A percentile compares a stretch with the other conserved stretches of the same genome.
These are phyloP conservation scores for Apiospora aurea DNA, from an alignment of 2,329 filamentous ascomycete genomes.

Conservation along the genomic window DNA sequence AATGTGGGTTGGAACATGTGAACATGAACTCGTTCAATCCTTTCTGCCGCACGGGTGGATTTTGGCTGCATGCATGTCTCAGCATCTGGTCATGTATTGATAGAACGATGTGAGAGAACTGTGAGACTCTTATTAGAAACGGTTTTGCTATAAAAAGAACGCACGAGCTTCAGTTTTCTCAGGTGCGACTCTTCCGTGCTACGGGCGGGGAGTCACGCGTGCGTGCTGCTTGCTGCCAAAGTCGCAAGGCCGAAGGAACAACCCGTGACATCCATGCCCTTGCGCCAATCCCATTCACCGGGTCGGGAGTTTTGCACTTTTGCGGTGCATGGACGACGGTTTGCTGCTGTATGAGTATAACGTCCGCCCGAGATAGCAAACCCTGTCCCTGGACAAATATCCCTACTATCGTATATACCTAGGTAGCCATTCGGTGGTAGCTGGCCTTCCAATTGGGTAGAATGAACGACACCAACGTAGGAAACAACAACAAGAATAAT, in stretches of 20 bases:
- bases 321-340: not conserved
- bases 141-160: not conserved
- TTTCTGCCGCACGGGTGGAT: not conserved
- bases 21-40: not conserved
- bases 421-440: not conserved
- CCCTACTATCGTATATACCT: not conserved
- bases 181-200: not conserved
- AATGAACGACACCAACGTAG: not conserved
- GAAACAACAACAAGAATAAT: not conserved
- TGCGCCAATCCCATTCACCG: slow-evolving; percentile 7
- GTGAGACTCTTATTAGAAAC: not conserved
- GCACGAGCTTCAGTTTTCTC: not conserved
- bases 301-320: not conserved
- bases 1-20: not conserved
- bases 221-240: not conserved
- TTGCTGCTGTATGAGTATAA: not conserved
- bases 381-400: not conserved
- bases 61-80: slow-evolving; percentile 11
- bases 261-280: slow-evolving; percentile 10
- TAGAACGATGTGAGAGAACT: not conserved
- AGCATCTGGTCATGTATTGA: not conserved
- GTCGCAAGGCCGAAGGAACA: not conserved
- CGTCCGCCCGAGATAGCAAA: too few relatives aligned
- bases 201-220: not conserved
- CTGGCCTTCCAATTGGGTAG: too few relatives aligned